These are phyloP conservation scores for Aureobasidium sp. DNA, from an alignment of 2,329 filamentous ascomycete species.

Conservation along the genomic window DNA sequence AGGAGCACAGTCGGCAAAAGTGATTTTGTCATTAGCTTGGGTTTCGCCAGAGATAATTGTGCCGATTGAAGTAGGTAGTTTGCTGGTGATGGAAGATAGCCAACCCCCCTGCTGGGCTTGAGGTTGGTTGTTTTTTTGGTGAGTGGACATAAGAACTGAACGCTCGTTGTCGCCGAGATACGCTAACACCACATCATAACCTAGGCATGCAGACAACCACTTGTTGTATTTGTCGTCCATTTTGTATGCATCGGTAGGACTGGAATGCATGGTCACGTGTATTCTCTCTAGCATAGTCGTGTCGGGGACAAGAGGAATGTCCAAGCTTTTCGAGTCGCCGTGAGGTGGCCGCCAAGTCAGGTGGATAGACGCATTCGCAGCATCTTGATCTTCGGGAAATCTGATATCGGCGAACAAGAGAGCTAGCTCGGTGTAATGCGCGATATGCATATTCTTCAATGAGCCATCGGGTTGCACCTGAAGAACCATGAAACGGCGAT, in stretches of 20 bases:
- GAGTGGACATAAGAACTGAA: constrained; percentile 31
- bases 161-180: constrained; percentile 37
- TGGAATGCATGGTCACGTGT: constrained; percentile 37
- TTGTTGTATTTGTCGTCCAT: constrained; percentile 35
- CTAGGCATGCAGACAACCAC: constrained; percentile 39
- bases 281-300: constrained; percentile 28
- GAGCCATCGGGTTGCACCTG: constrained; percentile 28
- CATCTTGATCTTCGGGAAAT: constrained; percentile 23
- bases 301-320: constrained; percentile 34
- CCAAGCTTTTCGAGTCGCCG: constrained; percentile 22
- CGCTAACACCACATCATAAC: constrained; percentile 34
- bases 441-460: constrained; percentile 36
- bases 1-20: constrained; percentile 67
- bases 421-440: constrained; percentile 32
- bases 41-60: not conserved
- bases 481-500: constrained; percentile 37
- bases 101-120: constrained; percentile 20
- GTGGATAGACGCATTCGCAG: constrained; percentile 27
- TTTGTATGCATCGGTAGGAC: constrained; percentile 34
- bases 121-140: constrained; percentile 3
- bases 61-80: constrained; percentile 18
- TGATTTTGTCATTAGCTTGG: constrained; percentile 36
- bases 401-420: constrained; percentile 34
- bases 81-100: constrained; percentile 25
- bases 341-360: constrained; percentile 34